Evolutionary conservation across 2,329 filamentous ascomycete genomes (phyloP).

Genomic region (Sporothrix sp.): DNA sequence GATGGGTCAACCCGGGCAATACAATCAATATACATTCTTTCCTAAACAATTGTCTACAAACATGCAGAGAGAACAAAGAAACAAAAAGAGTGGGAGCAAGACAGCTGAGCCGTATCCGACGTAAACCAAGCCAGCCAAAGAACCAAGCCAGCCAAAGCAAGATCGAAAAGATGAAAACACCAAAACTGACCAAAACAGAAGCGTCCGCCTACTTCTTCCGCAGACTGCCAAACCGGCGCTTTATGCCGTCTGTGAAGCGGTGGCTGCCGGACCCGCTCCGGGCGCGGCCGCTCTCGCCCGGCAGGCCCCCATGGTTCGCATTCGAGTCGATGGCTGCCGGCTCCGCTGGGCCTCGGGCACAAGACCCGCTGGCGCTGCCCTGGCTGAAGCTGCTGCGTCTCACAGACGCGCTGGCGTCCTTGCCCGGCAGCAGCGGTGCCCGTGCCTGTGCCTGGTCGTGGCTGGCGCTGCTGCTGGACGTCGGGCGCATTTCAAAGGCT

Average conservation of each 20-base stretch:
- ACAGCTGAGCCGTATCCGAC: no score
- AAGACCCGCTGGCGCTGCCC: conserved; percentile 16
- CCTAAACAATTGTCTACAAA: no score
- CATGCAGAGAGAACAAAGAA: no score
- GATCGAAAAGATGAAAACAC: no score
- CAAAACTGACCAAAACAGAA: no score
- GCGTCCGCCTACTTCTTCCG: conserved; percentile 34
- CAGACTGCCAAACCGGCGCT: conserved; percentile 44
- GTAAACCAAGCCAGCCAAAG: no score
- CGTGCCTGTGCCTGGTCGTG: conserved; percentile 8
- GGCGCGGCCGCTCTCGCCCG: conserved; percentile 22
- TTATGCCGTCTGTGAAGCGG: conserved; percentile 40
- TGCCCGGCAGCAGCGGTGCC: conserved; percentile 14
- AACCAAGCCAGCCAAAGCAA: no score
- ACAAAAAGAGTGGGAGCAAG: no score
- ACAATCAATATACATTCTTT: no score
- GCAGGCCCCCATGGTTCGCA: conserved; percentile 18
- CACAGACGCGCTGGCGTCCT: conserved; percentile 21
- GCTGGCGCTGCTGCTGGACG: conserved; percentile 27
- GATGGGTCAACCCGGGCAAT: no score
- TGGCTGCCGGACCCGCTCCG: conserved; percentile 36
- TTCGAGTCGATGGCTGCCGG: neutral
- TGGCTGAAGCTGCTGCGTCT: conserved; percentile 39
- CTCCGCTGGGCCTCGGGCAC: no score
- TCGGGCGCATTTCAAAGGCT: conserved; percentile 40